Evolutionary conservation across 495 filamentous ascomycete genomes (phyloP), one percentile per base, ranked within the genome.

Genomic region (Hypoxylon perforatum): DNA sequence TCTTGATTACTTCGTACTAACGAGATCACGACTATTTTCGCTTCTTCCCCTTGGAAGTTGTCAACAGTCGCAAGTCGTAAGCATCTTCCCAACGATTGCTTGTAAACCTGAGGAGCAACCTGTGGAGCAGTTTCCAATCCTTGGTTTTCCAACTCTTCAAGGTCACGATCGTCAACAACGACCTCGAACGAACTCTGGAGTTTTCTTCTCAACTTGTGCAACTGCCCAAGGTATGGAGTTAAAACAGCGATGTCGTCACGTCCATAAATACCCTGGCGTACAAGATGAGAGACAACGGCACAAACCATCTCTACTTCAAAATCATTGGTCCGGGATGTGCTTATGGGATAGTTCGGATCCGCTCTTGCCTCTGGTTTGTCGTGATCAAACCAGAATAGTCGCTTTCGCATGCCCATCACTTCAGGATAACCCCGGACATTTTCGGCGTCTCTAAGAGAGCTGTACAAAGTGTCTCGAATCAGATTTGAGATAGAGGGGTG

Each of bases 11-110:
- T 88, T 52, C 89, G 78, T 14, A 92, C 90, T 7, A 92, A 71
- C 0, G 90, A 92, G 22, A 93, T 80, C 10, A 92, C 77, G 14
- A 92, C 80, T 1, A 92, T 77, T 55, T 90, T 88, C 4, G 88
- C 88, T 69, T 93, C 89, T 75, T 92, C 89, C 3, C 88, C 88
- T 75, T 91, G 88, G 50, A 91, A 91, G 61, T 90, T 91, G 67
- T 92, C 90, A 10, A 93, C 83, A 0, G 87, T 92, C 19, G 91
- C 88, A 17, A 91, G 74, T n/a, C 86, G 78, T 4, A 91, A 61
- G 1, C 75, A 83, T 4, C 76, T 80, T 61, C 82, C 84, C 38
- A 75, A 54, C n/a, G 48, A 14, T 18, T 56, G 17, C 41, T 46
- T 47, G 9, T 73, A 73, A 22, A 73, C 65, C 14, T 51, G 25